Evolutionary conservation across 2,329 filamentous ascomycete genomes (phyloP).

Genomic region (Fonsecaea nubica): DNA sequence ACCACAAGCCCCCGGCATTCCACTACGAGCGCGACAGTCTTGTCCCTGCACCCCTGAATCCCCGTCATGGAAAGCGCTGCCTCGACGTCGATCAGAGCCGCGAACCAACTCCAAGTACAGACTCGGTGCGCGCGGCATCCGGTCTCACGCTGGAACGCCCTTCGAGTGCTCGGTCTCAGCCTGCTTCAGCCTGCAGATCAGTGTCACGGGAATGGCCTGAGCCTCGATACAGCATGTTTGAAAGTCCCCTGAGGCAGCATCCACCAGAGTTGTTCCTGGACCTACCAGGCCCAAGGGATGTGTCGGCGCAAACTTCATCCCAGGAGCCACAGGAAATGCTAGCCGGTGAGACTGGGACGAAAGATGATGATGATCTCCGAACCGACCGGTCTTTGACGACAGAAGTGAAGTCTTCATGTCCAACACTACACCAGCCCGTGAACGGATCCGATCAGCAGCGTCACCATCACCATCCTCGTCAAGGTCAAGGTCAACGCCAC

Average conservation of each 20-base stretch:
- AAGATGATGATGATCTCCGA: background rate
- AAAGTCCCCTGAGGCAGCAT: slow-evolving; percentile 12
- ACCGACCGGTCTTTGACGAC: background rate
- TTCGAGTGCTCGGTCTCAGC: background rate
- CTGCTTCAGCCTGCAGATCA: background rate
- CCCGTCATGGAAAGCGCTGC: slow-evolving; percentile 7
- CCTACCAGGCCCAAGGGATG: background rate
- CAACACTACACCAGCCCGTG: background rate
- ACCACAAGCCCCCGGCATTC: background rate
- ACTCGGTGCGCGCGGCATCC: background rate
- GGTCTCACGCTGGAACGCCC: background rate
- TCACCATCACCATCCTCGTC: background rate
- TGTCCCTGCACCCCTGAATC: slow-evolving; percentile 18
- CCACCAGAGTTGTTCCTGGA: background rate
- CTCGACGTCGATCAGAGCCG: background rate
- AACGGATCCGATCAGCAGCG: background rate
- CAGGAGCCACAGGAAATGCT: background rate
- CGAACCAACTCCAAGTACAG: background rate
- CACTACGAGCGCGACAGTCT: slow-evolving; percentile 15
- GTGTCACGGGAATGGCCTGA: background rate
- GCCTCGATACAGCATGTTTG: slow-evolving; percentile 8
- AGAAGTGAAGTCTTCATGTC: background rate
- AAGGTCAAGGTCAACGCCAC: too few relatives aligned
- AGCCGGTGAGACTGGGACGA: background rate
- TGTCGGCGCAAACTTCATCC: background rate